Evolutionary conservation across 1,284 basidiomycete species (phyloP).

Genomic region (Marasmius fiardii): DNA sequence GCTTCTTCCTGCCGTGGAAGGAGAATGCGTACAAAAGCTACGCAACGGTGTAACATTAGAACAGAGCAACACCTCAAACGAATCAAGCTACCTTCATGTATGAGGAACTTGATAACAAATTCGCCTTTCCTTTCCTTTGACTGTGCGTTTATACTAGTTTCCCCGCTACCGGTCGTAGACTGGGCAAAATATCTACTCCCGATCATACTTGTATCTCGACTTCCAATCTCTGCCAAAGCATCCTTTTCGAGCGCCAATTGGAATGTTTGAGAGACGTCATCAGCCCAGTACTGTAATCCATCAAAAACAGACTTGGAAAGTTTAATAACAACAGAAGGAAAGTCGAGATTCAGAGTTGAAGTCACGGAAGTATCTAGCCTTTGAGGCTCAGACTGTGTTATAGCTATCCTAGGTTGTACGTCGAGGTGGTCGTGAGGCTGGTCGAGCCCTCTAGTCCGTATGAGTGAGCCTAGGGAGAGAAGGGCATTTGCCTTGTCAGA

Average conservation of each 20-base stretch:
- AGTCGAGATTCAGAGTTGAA: constrained; percentile 41
- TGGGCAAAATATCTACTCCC: constrained; percentile 81
- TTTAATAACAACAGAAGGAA: constrained; percentile 66
- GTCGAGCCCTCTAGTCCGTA: background rate
- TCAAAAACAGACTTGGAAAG: constrained; percentile 68
- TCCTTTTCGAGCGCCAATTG: constrained; percentile 36
- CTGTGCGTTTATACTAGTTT: constrained; percentile 30
- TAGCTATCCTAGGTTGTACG: constrained; percentile 27
- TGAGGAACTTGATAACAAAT: constrained; percentile 46
- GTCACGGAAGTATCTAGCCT: constrained; percentile 13
- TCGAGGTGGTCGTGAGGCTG: constrained; percentile 6
- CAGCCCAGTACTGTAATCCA: constrained; percentile 80
- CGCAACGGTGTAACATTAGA: background rate
- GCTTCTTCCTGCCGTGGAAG: constrained; percentile 27
- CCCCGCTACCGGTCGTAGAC: constrained; percentile 45
- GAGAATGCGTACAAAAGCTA: constrained; percentile 33
- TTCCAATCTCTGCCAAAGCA: constrained; percentile 33
- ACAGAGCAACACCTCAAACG: background rate
- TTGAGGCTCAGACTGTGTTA: constrained; percentile 23
- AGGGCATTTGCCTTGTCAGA: constrained; percentile 29
- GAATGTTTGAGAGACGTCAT: constrained; percentile 74
- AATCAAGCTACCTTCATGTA: constrained; percentile 53
- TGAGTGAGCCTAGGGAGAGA: constrained; percentile 31
- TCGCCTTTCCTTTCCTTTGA: constrained; percentile 31
- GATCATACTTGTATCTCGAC: constrained; percentile 69